These are phyloP conservation scores for Skeletonema grethae DNA, from an alignment of 108 stramenopile species.

Conservation along the genomic window DNA sequence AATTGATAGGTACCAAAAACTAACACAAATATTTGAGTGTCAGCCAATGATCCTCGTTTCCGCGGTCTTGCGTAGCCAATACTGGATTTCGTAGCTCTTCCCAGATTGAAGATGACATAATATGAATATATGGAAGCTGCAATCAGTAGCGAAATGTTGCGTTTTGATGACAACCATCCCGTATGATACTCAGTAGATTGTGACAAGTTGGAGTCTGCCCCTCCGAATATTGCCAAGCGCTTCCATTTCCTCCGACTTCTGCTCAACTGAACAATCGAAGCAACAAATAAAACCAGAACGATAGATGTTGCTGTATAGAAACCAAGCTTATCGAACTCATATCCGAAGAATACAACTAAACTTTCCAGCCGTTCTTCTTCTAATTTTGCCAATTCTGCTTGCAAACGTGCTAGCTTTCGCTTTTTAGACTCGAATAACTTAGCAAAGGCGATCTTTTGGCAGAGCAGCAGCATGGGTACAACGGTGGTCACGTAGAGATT, in stretches of 20 bases:
- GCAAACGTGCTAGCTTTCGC: slow-evolving; percentile 29
- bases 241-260: slow-evolving; percentile 30
- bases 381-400: slow-evolving; percentile 25
- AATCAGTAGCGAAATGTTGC: not conserved
- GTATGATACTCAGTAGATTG: not conserved
- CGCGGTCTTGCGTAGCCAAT: not conserved
- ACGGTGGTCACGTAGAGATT: not conserved
- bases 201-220: slow-evolving; percentile 1
- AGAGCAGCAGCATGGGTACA: not conserved
- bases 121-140: slow-evolving; percentile 11
- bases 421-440: slow-evolving; percentile 34
- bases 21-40: slow-evolving; percentile 1
- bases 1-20: slow-evolving; percentile 22
- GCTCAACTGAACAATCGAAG: slow-evolving; percentile 18
- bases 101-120: slow-evolving; percentile 13
- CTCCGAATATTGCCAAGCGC: slow-evolving; percentile 14
- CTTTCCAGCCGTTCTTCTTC: slow-evolving; percentile 28
- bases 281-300: slow-evolving; percentile 13
- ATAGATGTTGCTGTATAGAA: slow-evolving; percentile 24
- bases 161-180: not conserved
- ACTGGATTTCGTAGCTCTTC: slow-evolving; percentile 3
- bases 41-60: slow-evolving; percentile 11
- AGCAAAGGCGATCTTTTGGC: not conserved
- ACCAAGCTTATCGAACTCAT: slow-evolving; percentile 30
- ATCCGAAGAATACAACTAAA: slow-evolving; percentile 29